Evolutionary conservation across 176 grass and related monocot species (phyloP), one percentile per base, ranked within the genome.

Genomic region (Themeda triandra): DNA sequence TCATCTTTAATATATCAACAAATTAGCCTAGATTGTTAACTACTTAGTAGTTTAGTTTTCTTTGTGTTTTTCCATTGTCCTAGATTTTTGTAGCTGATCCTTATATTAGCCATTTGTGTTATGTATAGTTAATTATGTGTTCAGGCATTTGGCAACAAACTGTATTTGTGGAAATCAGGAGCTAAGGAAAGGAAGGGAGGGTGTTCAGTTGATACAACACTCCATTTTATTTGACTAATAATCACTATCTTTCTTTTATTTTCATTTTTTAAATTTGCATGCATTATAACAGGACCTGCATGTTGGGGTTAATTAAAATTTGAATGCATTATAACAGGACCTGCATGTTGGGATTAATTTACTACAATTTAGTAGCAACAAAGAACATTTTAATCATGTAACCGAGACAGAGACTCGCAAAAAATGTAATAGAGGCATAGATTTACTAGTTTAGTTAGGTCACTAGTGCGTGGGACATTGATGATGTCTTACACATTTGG

Each of bases 361-460:
- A 24, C 19, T 37, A 60, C 30, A 39, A 33, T 27, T 35, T 71
- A 23, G 35, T 63, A 28, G 17, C 24, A 40, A 23, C 25, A 53
- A 53, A 15, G 17, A 73, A 15, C 4, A 37, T 17, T 76, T 62
- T 66, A 33, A 48, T 51, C 48, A 6, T 76, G 17, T 32, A 76
- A 71, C 81, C 54, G 30, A 81, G 63, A 84, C 54, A 81, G 40
- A 41, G 8, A 11, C 40, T 41, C 0, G 40, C 40, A 41, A 41
- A 41, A 41, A 41, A 41, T 75, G 15, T 40, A 76, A 63, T 85
- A 64, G n/a, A 80, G 62, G 65, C 72, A 81, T 49, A 42, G 60
- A 63, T 54, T 64, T 66, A 7, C 6, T 13, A 27, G 1, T 63
- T 54, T 54, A 12, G 23, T 62, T 63, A 39, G 18, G 58, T 27